Percentiles rank a stretch among this genome's conserved stretches.
phyloP scores from a whole-genome alignment of 257 asterid genomes.

The Solanum corneliomulleri region DNA sequence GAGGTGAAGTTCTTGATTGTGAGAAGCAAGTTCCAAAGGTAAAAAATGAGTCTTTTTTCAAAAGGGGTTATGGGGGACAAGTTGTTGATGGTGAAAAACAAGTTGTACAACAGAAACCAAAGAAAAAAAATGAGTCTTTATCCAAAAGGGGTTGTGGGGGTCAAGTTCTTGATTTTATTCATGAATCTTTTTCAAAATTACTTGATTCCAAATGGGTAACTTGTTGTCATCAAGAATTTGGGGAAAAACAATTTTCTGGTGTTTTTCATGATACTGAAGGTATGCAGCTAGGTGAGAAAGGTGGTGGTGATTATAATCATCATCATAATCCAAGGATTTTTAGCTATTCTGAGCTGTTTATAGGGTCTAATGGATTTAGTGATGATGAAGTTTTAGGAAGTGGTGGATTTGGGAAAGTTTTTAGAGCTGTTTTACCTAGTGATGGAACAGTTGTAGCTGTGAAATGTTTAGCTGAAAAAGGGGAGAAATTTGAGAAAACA shows the following conservation, averaged over 20 bases:
- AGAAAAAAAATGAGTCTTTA: not conserved
- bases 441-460: conserved; percentile 82
- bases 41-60: not conserved
- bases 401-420: conserved; percentile 87
- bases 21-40: not conserved
- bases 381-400: conserved; percentile 52
- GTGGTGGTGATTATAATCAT: conserved; percentile 25
- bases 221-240: conserved; percentile 17
- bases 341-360: conserved; percentile 78
- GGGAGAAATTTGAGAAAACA: conserved; percentile 70
- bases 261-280: conserved; percentile 72
- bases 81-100: not conserved
- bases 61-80: conserved; percentile 12
- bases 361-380: conserved; percentile 68
- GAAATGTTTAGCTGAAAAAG: conserved; percentile 72
- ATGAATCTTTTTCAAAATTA: conserved; percentile 20
- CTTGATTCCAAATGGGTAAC: conserved; percentile 29
- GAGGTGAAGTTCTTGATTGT: conserved; percentile 1
- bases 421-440: conserved; percentile 69
- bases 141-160: conserved; percentile 17
- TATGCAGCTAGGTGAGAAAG: conserved; percentile 22
- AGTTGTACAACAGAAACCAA: not conserved
- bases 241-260: conserved; percentile 14
- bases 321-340: conserved; percentile 59
- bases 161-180: conserved; percentile 18